Conservation (phyloP, 371 early-diverging fungal genomes). For the Thermomucor indicae-seudaticae region DNA sequence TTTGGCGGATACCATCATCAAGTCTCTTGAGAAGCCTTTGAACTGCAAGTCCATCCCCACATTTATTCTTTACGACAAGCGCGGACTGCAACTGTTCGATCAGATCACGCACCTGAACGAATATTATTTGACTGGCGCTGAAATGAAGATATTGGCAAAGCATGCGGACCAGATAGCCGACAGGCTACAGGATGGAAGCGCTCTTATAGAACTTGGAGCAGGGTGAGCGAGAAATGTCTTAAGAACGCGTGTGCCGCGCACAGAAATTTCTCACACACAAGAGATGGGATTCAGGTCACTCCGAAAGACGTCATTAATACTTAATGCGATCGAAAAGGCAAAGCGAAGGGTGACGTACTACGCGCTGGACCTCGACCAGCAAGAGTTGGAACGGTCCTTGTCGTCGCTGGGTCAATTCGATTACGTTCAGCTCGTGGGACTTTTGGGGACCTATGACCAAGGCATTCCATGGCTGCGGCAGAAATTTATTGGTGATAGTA, state of each 20-base stretch:
- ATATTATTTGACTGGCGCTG: slow-evolving; percentile 84
- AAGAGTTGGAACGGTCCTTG: slow-evolving; percentile 67
- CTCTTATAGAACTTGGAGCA: slow-evolving; percentile 81
- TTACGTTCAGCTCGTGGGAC: slow-evolving; percentile 68
- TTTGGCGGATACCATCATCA: slow-evolving; percentile 45
- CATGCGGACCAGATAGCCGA: slow-evolving; percentile 61
- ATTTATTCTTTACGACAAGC: slow-evolving; percentile 78
- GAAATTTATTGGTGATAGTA: slow-evolving; percentile 27
- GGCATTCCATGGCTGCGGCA: slow-evolving; percentile 59
- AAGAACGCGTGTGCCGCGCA: neutral
- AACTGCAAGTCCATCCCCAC: slow-evolving; percentile 60
- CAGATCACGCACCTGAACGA: slow-evolving; percentile 81
- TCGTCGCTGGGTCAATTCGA: slow-evolving; percentile 36
- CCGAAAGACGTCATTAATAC: slow-evolving; percentile 79
- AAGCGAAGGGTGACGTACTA: slow-evolving; percentile 72
- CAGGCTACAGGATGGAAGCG: slow-evolving; percentile 63
- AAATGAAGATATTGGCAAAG: slow-evolving; percentile 68
- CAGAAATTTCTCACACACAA: neutral
- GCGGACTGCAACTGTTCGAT: slow-evolving; percentile 84
- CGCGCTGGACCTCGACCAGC: slow-evolving; percentile 87
- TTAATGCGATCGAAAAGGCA: slow-evolving; percentile 67
- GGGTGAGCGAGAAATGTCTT: slow-evolving; percentile 52
- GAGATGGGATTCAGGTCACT: slow-evolving; percentile 53
- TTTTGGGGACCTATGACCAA: slow-evolving; percentile 91
- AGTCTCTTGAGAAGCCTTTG: slow-evolving; percentile 28